Evolutionary conservation across 345 rosid genomes (phyloP).

Genomic region (Erucastrum elatum): DNA sequence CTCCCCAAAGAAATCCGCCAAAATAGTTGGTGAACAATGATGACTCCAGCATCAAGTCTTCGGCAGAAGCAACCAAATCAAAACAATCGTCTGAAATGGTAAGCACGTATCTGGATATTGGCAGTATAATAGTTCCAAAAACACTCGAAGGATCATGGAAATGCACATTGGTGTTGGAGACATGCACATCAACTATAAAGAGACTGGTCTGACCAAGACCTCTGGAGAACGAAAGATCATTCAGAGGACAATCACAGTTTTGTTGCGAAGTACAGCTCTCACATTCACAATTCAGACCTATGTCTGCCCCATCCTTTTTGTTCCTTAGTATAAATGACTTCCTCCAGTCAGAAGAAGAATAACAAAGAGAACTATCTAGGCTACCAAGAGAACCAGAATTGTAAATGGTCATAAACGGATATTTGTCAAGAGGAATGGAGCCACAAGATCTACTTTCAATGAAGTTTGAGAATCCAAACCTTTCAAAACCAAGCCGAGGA

Average conservation of each 20-base stretch:
- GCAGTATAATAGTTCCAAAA: constrained; percentile 64
- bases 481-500: constrained; percentile 50
- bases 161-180: constrained; percentile 58
- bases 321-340: constrained; percentile 46
- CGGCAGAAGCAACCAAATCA: constrained; percentile 68
- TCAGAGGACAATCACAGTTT: constrained; percentile 29
- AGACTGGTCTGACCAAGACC: constrained; percentile 37
- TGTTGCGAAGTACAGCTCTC: constrained; percentile 25
- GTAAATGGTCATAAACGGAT: constrained; percentile 62
- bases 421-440: constrained; percentile 61
- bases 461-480: constrained; percentile 79
- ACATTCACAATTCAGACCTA: constrained; percentile 40
- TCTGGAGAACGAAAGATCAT: constrained; percentile 33
- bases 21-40: constrained; percentile 59
- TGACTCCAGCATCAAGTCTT: constrained; percentile 67
- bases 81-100: constrained; percentile 46
- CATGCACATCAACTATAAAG: constrained; percentile 49
- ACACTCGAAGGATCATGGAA: constrained; percentile 80
- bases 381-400: constrained; percentile 54
- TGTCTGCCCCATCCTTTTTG: constrained; percentile 40
- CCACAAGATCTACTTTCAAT: constrained; percentile 52
- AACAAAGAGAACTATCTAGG: constrained; percentile 55
- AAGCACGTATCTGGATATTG: constrained; percentile 50
- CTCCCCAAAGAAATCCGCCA: constrained; percentile 71
- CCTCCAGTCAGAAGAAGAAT: constrained; percentile 60